These are phyloP conservation scores for Tremella yokohamensis DNA, from an alignment of 768 basidiomycete genomes.

Conservation along the genomic window DNA sequence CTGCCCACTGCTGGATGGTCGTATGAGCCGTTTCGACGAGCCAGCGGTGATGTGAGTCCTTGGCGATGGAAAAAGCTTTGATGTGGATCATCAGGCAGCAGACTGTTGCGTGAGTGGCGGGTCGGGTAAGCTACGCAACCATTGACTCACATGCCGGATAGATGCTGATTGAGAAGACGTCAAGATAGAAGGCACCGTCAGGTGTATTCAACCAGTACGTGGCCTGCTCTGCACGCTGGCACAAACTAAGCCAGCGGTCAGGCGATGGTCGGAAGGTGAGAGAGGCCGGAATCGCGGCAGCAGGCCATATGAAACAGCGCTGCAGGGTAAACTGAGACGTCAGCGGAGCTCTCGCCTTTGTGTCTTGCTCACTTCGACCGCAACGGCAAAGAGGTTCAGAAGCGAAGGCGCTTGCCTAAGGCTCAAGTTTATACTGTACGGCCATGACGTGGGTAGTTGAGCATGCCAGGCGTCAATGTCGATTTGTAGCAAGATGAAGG, in stretches of 20 bases:
- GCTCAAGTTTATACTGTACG: constrained; percentile 6
- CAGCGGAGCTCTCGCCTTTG: background rate
- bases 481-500: constrained; percentile 16
- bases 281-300: constrained; percentile 15
- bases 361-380: constrained; percentile 14
- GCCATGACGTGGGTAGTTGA: constrained; percentile 23
- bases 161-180: constrained; percentile 19
- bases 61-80: background rate
- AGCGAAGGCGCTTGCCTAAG: constrained; percentile 17
- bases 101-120: too few relatives aligned
- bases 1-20: constrained; percentile 19
- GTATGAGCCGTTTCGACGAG: constrained; percentile 14
- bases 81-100: background rate
- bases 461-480: constrained; percentile 23
- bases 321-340: constrained; percentile 22
- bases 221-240: constrained; percentile 16
- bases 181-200: constrained; percentile 22
- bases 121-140: too few relatives aligned
- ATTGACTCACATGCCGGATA: constrained; percentile 21
- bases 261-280: constrained; percentile 21
- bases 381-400: constrained; percentile 22
- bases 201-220: constrained; percentile 20
- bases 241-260: constrained; percentile 14
- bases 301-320: constrained; percentile 22
- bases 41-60: constrained; percentile 14